Evolutionary conservation across 2,329 filamentous ascomycete genomes (phyloP).

Genomic region (Fusarium graminum): DNA sequence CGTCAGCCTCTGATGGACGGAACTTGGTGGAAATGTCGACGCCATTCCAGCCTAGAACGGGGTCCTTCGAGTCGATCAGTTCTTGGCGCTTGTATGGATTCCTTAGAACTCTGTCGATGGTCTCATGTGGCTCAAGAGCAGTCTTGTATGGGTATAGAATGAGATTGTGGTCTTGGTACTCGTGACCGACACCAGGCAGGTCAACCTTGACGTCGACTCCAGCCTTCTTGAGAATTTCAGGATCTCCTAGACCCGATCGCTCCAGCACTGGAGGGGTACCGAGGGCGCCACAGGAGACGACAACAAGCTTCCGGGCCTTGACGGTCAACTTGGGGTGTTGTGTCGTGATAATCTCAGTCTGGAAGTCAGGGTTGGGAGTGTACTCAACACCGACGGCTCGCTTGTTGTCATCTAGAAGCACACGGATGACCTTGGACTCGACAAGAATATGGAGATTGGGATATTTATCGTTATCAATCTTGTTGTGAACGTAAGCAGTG

Average conservation of each 20-base stretch:
- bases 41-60: slow-evolving; percentile 68
- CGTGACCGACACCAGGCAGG: slow-evolving; percentile 65
- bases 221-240: slow-evolving; percentile 61
- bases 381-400: slow-evolving; percentile 71
- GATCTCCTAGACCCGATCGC: slow-evolving; percentile 71
- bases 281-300: slow-evolving; percentile 61
- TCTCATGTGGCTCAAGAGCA: slow-evolving; percentile 50
- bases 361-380: slow-evolving; percentile 56
- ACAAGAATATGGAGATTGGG: slow-evolving; percentile 71
- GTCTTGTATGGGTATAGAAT: slow-evolving; percentile 64
- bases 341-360: slow-evolving; percentile 26
- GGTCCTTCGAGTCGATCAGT: slow-evolving; percentile 61
- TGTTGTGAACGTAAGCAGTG: slow-evolving; percentile 59
- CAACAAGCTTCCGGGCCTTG: slow-evolving; percentile 50
- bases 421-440: slow-evolving; percentile 67
- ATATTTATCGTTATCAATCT: slow-evolving; percentile 55
- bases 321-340: slow-evolving; percentile 35
- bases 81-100: slow-evolving; percentile 61
- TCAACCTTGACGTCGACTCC: slow-evolving; percentile 62
- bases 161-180: slow-evolving; percentile 70
- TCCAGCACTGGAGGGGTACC: slow-evolving; percentile 70
- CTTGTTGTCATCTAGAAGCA: slow-evolving; percentile 65
- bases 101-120: slow-evolving; percentile 64
- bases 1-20: slow-evolving; percentile 66
- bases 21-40: slow-evolving; percentile 69